phyloP scores from a whole-genome alignment of 1,284 basidiomycete genomes.

The Grifola frondosa region DNA sequence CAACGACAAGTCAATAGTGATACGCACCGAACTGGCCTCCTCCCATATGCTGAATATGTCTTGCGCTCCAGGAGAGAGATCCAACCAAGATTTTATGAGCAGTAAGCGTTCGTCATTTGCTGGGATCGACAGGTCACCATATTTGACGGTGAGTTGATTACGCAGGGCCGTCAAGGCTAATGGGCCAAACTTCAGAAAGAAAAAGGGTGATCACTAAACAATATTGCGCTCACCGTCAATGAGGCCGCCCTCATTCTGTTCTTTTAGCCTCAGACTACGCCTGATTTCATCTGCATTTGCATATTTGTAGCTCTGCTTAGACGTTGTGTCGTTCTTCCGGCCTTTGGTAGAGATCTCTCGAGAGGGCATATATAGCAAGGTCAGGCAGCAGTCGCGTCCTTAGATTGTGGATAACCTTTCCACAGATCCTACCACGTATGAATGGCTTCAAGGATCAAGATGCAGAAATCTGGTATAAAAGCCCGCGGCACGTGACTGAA shows the following conservation, averaged over 20 bases:
- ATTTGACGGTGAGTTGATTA: slow-evolving; percentile 56
- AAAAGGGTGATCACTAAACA: background rate
- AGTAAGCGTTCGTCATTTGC: slow-evolving; percentile 59
- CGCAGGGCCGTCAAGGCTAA: slow-evolving; percentile 36
- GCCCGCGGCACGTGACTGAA: too few relatives aligned
- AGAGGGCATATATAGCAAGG: too few relatives aligned
- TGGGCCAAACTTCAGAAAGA: background rate
- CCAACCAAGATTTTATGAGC: slow-evolving; percentile 62
- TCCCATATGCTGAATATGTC: slow-evolving; percentile 69
- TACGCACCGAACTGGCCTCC: slow-evolving; percentile 44
- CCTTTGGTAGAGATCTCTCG: too few relatives aligned
- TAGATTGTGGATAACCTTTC: too few relatives aligned
- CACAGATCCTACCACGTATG: too few relatives aligned
- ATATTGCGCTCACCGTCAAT: slow-evolving; percentile 23
- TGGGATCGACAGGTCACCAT: slow-evolving; percentile 41
- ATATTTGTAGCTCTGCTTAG: slow-evolving; percentile 22
- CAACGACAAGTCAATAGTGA: slow-evolving; percentile 1
- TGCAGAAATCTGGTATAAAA: too few relatives aligned
- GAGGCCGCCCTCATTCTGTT: slow-evolving; percentile 27
- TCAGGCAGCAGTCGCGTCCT: too few relatives aligned
- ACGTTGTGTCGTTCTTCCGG: slow-evolving; percentile 14
- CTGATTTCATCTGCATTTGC: slow-evolving; percentile 28
- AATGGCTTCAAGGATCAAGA: too few relatives aligned
- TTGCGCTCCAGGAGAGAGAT: slow-evolving; percentile 49
- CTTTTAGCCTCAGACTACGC: slow-evolving; percentile 23